These are phyloP conservation scores for Clavispora vitiphila DNA, from an alignment of 805 yeast species.

Conservation along the genomic window DNA sequence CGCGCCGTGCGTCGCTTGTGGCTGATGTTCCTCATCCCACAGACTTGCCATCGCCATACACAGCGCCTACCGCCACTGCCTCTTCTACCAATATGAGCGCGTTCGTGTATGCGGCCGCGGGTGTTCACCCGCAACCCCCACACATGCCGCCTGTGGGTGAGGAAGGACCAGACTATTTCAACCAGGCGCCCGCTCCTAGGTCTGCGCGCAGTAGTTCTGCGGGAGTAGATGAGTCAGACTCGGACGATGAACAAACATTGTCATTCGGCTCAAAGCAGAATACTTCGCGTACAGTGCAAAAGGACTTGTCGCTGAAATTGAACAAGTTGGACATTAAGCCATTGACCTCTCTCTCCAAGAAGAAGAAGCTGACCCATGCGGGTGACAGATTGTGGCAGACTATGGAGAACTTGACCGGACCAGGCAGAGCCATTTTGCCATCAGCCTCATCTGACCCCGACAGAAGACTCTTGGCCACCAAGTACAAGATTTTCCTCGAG, in stretches of 20 bases:
- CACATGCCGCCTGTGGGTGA: conserved; percentile 35
- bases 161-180: conserved; percentile 36
- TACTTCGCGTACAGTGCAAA: conserved; percentile 36
- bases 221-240: conserved; percentile 31
- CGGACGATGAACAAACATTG: conserved; percentile 45
- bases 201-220: no score
- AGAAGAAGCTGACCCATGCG: conserved; percentile 21
- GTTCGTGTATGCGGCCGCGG: conserved; percentile 37
- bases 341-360: conserved; percentile 23
- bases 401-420: conserved; percentile 80
- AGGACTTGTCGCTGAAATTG: conserved; percentile 45
- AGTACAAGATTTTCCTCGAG: conserved; percentile 82
- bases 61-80: conserved; percentile 77
- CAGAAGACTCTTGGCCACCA: conserved; percentile 64
- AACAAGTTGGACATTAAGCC: conserved; percentile 31
- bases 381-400: conserved; percentile 78
- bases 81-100: conserved; percentile 54
- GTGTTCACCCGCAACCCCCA: conserved; percentile 26
- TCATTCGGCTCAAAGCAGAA: conserved; percentile 58
- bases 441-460: conserved; percentile 54
- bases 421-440: conserved; percentile 77
- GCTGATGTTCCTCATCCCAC: conserved; percentile 22
- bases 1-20: conserved; percentile 32
- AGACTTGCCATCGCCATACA: conserved; percentile 49
- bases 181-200: conserved; percentile 17